Evolutionary conservation across 352 stramenopile genomes (phyloP).

Genomic region (Phytophthora hibernalis): DNA sequence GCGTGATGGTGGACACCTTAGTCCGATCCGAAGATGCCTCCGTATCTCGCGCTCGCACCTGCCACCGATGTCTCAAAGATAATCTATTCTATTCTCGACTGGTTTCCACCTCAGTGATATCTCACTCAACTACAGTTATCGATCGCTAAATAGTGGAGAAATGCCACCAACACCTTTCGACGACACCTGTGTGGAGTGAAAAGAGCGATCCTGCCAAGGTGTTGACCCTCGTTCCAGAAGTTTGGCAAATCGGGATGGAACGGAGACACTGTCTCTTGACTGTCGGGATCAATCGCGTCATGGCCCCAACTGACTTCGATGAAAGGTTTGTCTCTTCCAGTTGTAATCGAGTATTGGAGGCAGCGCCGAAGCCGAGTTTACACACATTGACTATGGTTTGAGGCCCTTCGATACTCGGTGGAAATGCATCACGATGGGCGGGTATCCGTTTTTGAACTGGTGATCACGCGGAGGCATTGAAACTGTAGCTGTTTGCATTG

Average conservation of each 20-base stretch:
- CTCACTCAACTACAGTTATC: background rate
- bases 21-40: slow-evolving; percentile 32
- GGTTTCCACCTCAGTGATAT: too few relatives aligned
- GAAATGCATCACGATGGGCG: slow-evolving; percentile 8
- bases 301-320: slow-evolving; percentile 2
- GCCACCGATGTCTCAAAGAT: slow-evolving; percentile 1
- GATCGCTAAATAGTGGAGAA: background rate
- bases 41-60: slow-evolving; percentile 26
- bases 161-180: slow-evolving; percentile 10
- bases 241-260: slow-evolving; percentile 29
- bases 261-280: slow-evolving; percentile 21
- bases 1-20: slow-evolving; percentile 21
- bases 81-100: too few relatives aligned
- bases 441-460: slow-evolving; percentile 24
- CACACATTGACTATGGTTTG: background rate
- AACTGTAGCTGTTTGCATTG: background rate
- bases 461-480: slow-evolving; percentile 5
- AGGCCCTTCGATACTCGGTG: slow-evolving; percentile 9
- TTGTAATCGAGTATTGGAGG: slow-evolving; percentile 25
- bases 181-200: background rate
- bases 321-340: slow-evolving; percentile 19
- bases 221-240: slow-evolving; percentile 9
- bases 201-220: slow-evolving; percentile 1
- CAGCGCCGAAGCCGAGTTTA: background rate
- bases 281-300: slow-evolving; percentile 15